Evolutionary conservation across 2,329 filamentous ascomycete species (phyloP), one percentile per base, ranked within the genome.

Genomic region (Corinectria fuckeliana): DNA sequence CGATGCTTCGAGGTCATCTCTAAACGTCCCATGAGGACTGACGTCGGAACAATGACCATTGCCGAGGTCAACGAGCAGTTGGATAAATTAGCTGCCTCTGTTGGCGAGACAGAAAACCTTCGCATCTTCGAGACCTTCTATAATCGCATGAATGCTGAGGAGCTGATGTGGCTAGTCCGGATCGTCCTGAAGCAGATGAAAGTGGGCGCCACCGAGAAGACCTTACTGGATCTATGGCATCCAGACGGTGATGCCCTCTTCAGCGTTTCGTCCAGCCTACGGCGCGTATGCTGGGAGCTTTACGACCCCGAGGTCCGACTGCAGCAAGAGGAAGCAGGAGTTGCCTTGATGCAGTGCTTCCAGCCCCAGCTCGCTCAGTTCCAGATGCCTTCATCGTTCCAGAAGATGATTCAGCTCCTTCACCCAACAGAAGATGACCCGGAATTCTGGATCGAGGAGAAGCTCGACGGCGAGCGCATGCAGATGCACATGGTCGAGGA

Each of bases 391-490:
- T 88, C 88, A 0, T 82, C 81, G 2, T 92, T 97, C 67, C 85
- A 92, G 54, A 91, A 88, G 71, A 92, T 96, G 85, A 87, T 96
- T 1, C 81, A 86, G 16, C 88, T 83, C 54, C 76, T 89, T 76
- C 85, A 86, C 2, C 81, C 84, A 0, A 89, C 86, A 0, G 85
- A 89, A 21, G 88, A 91, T 0, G 88, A 96, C 51, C 81, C 84
- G 0, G 87, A 90, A 8, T 99, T 96, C 71, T 98, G 93, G 93
- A 95, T 98, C 47, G 95, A 99, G 75, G 95, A 99, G 77, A 99
- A 99, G 76, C 81, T 99, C 8, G 95, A 99, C 67, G 95, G 95
- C 1, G 95, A 99, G 77, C 87, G 95, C 23, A 97, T 99, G 89
- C 95, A 99, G 75, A 83, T 99, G 73, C 95, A 99, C 75, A 93